Conservation (phyloP, 305 asterid species). For the Withania somnifera region DNA sequence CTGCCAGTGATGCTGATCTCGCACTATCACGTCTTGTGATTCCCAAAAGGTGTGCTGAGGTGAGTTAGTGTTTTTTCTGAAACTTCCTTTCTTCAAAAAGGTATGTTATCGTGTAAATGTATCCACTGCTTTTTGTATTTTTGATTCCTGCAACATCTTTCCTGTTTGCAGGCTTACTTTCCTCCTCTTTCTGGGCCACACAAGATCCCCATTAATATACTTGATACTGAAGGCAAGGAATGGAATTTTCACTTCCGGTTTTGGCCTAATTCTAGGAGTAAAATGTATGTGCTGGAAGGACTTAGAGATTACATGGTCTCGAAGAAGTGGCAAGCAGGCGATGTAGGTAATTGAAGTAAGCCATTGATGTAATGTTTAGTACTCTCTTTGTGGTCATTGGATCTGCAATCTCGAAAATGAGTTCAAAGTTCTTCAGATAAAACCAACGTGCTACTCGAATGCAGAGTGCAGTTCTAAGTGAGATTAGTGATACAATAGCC, state of each 20-base stretch:
- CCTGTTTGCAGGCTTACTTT: slow-evolving; percentile 39
- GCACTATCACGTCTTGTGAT: slow-evolving; percentile 44
- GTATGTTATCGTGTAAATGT: not conserved
- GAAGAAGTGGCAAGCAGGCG: slow-evolving; percentile 59
- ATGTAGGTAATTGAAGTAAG: slow-evolving; percentile 34
- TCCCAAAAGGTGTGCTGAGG: slow-evolving; percentile 70
- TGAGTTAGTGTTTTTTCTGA: slow-evolving; percentile 17
- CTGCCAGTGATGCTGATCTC: slow-evolving; percentile 45
- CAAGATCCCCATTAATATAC: slow-evolving; percentile 40
- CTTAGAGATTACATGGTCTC: slow-evolving; percentile 50
- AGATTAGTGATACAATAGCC: not conserved
- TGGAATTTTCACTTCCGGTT: slow-evolving; percentile 54
- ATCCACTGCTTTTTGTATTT: not conserved
- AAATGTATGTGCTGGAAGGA: slow-evolving; percentile 57
- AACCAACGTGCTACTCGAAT: not conserved
- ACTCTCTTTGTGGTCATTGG: not conserved
- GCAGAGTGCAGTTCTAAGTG: not conserved
- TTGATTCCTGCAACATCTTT: not conserved
- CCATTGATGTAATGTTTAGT: not conserved
- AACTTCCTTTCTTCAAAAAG: not conserved
- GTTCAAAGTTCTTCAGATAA: not conserved
- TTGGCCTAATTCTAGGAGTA: slow-evolving; percentile 44
- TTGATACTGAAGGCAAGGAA: slow-evolving; percentile 53
- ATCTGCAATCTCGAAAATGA: not conserved
- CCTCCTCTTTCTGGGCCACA: slow-evolving; percentile 42